phyloP scores from a whole-genome alignment of 2,329 filamentous ascomycete species.

The Cordyceps cicadae region DNA sequence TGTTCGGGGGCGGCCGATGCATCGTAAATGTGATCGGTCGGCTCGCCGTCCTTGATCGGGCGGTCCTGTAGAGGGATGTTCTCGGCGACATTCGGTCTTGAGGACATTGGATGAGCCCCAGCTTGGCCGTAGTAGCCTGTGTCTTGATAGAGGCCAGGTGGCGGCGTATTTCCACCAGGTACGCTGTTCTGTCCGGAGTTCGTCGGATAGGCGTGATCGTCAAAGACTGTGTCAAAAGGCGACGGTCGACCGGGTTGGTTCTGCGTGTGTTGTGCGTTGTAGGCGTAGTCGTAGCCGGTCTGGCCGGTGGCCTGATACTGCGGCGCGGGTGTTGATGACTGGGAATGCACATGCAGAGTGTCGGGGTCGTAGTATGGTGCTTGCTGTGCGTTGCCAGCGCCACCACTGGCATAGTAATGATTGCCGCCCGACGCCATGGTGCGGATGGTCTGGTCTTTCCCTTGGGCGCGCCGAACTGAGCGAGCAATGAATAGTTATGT shows the following conservation, averaged over 20 bases:
- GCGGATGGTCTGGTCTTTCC: slow-evolving; percentile 2
- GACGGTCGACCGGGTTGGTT: slow-evolving; percentile 26
- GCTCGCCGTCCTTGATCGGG: slow-evolving; percentile 32
- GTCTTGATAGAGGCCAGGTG: slow-evolving; percentile 40
- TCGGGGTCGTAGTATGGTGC: slow-evolving; percentile 31
- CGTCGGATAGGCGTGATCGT: slow-evolving; percentile 57
- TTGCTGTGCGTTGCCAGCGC: slow-evolving; percentile 19
- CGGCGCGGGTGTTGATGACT: slow-evolving; percentile 29
- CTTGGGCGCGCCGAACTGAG: not conserved
- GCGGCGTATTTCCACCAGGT: slow-evolving; percentile 31
- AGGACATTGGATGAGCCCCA: slow-evolving; percentile 23
- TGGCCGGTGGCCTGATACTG: slow-evolving; percentile 23
- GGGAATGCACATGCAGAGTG: slow-evolving; percentile 34
- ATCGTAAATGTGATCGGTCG: slow-evolving; percentile 56
- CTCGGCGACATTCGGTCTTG: slow-evolving; percentile 35
- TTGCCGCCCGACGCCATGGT: slow-evolving; percentile 60
- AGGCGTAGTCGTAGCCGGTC: slow-evolving; percentile 6
- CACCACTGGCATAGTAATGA: slow-evolving; percentile 31
- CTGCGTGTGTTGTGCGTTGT: slow-evolving; percentile 2
- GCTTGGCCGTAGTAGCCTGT: slow-evolving; percentile 48
- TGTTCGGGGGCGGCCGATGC: slow-evolving; percentile 23
- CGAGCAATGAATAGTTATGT: not conserved
- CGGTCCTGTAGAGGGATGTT: slow-evolving; percentile 51
- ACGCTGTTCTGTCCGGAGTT: slow-evolving; percentile 30
- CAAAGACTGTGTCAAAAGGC: slow-evolving; percentile 59